These are phyloP conservation scores for Lentinula sp. DNA, from an alignment of 768 basidiomycete genomes.

Conservation along the genomic window DNA sequence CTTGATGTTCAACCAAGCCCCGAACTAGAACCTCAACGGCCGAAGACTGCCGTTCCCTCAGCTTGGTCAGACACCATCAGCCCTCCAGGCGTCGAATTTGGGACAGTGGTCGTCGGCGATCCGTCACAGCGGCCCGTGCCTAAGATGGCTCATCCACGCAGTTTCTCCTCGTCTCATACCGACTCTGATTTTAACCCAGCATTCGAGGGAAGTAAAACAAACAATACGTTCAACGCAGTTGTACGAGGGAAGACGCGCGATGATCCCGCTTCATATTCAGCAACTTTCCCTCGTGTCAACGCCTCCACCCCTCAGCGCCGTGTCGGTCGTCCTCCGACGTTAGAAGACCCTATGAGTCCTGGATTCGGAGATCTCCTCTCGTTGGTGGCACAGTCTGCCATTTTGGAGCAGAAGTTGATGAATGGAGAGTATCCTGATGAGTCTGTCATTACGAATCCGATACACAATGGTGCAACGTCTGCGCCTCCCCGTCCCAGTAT, in stretches of 20 bases:
- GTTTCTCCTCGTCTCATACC: not conserved
- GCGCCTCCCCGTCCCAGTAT: not conserved
- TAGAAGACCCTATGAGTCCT: conserved; percentile 33
- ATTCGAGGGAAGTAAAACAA: conserved; percentile 7
- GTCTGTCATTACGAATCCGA: conserved; percentile 1
- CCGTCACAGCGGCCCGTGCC: not conserved
- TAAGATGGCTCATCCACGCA: not conserved
- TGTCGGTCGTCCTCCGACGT: conserved; percentile 23
- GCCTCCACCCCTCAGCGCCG: conserved; percentile 18
- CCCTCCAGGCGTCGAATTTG: not conserved
- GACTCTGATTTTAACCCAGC: conserved; percentile 1
- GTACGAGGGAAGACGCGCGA: conserved; percentile 54
- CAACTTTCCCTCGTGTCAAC: conserved; percentile 15
- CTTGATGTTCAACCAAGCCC: not conserved
- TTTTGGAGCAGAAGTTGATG: conserved; percentile 48
- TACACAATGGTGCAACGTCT: conserved; percentile 8
- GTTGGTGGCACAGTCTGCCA: conserved; percentile 52
- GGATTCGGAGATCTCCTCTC: conserved; percentile 46
- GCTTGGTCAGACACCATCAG: not conserved
- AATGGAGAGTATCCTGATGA: conserved; percentile 42
- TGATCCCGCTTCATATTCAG: conserved; percentile 16
- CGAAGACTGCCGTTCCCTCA: not conserved
- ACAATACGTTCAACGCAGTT: conserved; percentile 43
- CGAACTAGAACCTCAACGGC: not conserved
- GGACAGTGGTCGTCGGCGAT: not conserved